phyloP scores from a whole-genome alignment of 495 filamentous ascomycete genomes.

The Penicillium odoratum region DNA sequence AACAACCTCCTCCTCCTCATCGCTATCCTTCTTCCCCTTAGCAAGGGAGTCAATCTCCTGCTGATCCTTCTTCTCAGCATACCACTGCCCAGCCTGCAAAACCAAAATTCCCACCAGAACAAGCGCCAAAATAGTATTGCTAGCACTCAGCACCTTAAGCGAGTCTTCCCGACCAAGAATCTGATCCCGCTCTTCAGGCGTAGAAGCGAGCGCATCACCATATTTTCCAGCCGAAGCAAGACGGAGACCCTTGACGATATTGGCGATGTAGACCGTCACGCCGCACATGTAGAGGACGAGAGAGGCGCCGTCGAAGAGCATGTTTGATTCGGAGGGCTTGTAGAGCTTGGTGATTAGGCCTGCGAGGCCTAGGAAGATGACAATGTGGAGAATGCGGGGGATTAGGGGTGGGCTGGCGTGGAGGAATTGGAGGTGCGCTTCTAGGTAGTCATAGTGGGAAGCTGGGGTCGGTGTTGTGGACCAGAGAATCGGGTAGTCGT shows the following conservation, averaged over 20 bases:
- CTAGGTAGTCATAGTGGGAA: slow-evolving; percentile 74
- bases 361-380: slow-evolving; percentile 80
- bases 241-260: slow-evolving; percentile 90
- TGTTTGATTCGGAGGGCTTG: slow-evolving; percentile 85
- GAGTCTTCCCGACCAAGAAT: slow-evolving; percentile 76
- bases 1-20: slow-evolving; percentile 7
- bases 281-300: slow-evolving; percentile 91
- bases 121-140: slow-evolving; percentile 90
- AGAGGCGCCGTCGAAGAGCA: slow-evolving; percentile 92
- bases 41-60: slow-evolving; percentile 68
- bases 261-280: slow-evolving; percentile 86
- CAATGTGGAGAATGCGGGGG: slow-evolving; percentile 88
- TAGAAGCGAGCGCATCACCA: slow-evolving; percentile 44
- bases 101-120: slow-evolving; percentile 89
- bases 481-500: slow-evolving; percentile 98
- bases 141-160: slow-evolving; percentile 87
- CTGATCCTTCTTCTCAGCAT: slow-evolving; percentile 88
- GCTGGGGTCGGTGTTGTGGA: slow-evolving; percentile 60
- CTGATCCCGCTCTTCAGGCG: slow-evolving; percentile 34
- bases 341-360: slow-evolving; percentile 94
- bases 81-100: slow-evolving; percentile 97
- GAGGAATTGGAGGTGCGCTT: slow-evolving; percentile 82
- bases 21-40: slow-evolving; percentile 50
- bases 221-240: slow-evolving; percentile 63
- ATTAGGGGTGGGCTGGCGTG: slow-evolving; percentile 88